These are phyloP conservation scores for Alternaria sp. DNA, from an alignment of 2,329 filamentous ascomycete species.

Conservation along the genomic window DNA sequence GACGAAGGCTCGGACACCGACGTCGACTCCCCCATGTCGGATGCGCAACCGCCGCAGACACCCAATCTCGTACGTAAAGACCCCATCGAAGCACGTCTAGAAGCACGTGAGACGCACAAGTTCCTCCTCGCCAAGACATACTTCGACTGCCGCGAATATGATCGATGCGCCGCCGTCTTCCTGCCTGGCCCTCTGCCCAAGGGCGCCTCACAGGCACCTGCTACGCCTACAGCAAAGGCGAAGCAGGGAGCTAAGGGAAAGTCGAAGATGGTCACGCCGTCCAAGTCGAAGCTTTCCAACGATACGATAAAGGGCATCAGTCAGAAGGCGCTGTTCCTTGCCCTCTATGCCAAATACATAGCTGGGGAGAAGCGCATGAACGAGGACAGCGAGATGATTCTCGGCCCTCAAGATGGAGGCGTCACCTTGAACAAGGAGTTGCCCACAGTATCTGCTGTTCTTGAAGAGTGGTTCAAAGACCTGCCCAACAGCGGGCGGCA, in stretches of 20 bases:
- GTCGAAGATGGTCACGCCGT: slow-evolving; percentile 51
- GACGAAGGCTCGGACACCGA: slow-evolving; percentile 65
- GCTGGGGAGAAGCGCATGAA: slow-evolving; percentile 95
- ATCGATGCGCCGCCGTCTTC: slow-evolving; percentile 89
- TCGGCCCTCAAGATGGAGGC: slow-evolving; percentile 89
- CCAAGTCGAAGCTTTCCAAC: slow-evolving; percentile 41
- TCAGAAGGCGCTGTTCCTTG: slow-evolving; percentile 90
- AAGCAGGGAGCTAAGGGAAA: slow-evolving; percentile 65
- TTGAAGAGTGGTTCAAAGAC: slow-evolving; percentile 82
- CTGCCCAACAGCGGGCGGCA: slow-evolving; percentile 62
- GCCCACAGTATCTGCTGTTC: slow-evolving; percentile 72
- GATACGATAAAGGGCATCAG: slow-evolving; percentile 65
- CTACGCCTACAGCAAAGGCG: slow-evolving; percentile 41
- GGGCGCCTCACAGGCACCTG: slow-evolving; percentile 62
- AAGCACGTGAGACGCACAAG: slow-evolving; percentile 78
- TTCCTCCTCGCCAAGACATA: slow-evolving; percentile 92
- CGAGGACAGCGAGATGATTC: slow-evolving; percentile 96
- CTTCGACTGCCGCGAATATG: slow-evolving; percentile 94
- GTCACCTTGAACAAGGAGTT: slow-evolving; percentile 86
- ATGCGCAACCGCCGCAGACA: slow-evolving; percentile 53
- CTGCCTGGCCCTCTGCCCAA: slow-evolving; percentile 80
- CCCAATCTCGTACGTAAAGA: slow-evolving; percentile 63
- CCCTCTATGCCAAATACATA: slow-evolving; percentile 89
- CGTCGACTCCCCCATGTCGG: slow-evolving; percentile 65
- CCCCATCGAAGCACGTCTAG: slow-evolving; percentile 74